These are phyloP conservation scores for Pythium apleroticum DNA, from an alignment of 352 stramenopile genomes.

Conservation along the genomic window DNA sequence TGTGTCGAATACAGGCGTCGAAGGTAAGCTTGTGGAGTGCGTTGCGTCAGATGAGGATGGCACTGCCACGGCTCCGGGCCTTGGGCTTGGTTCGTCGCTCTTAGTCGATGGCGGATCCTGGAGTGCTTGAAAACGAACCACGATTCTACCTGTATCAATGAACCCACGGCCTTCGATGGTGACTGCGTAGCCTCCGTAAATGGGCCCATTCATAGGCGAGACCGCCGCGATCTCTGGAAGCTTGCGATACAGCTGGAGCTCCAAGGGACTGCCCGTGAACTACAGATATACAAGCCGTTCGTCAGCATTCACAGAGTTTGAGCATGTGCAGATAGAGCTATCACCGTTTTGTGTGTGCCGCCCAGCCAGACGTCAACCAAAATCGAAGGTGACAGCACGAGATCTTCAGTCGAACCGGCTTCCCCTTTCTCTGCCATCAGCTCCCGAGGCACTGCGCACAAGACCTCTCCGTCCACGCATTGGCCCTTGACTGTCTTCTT, in stretches of 20 bases:
- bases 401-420: neutral
- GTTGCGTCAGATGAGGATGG: neutral
- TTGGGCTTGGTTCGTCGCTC: neutral
- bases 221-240: conserved; percentile 42
- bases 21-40: neutral
- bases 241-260: conserved; percentile 52
- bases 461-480: conserved; percentile 29
- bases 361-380: conserved; percentile 66
- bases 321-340: neutral
- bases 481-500: conserved; percentile 18
- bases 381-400: conserved; percentile 30
- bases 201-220: conserved; percentile 66
- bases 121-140: conserved; percentile 63
- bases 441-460: conserved; percentile 19
- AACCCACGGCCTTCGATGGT: conserved; percentile 63
- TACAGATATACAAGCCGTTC: conserved; percentile 15
- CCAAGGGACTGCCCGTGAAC: conserved; percentile 55
- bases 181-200: conserved; percentile 68
- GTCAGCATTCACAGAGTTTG: neutral
- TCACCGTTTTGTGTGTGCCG: conserved; percentile 51
- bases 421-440: neutral
- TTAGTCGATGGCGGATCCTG: conserved; percentile 4
- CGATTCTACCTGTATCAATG: conserved; percentile 58
- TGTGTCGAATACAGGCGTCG: neutral
- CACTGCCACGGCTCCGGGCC: neutral